These are phyloP conservation scores for Penicillium expansum DNA, from an alignment of 2,329 filamentous ascomycete species.

Conservation along the genomic window DNA sequence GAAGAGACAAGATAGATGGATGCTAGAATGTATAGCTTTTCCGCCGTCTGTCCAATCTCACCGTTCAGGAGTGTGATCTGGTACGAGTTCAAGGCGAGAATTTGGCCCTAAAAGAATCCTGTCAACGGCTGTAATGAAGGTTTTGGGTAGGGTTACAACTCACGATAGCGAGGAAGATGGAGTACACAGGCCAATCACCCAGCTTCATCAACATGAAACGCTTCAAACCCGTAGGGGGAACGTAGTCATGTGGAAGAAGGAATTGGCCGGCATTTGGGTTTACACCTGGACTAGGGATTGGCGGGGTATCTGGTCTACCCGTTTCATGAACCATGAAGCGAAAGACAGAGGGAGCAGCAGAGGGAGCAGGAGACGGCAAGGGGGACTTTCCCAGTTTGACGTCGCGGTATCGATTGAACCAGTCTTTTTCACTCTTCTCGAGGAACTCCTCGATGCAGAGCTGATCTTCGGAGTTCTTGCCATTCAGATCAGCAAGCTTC, in stretches of 20 bases:
- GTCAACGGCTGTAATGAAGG: neutral
- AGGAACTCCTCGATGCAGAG: conserved; percentile 66
- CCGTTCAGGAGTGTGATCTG: conserved; percentile 66
- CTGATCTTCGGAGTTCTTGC: conserved; percentile 56
- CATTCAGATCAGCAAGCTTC: conserved; percentile 54
- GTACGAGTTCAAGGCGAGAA: conserved; percentile 64
- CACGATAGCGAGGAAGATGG: conserved; percentile 56
- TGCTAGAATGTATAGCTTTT: conserved; percentile 57
- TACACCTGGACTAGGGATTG: conserved; percentile 34
- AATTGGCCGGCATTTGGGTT: conserved; percentile 47
- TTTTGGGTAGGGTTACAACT: neutral
- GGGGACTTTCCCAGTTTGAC: conserved; percentile 55
- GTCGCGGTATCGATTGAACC: conserved; percentile 59
- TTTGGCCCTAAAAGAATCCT: conserved; percentile 46
- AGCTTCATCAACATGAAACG: conserved; percentile 56
- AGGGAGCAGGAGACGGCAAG: conserved; percentile 30
- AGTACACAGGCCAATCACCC: conserved; percentile 63
- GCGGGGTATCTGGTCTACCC: conserved; percentile 32
- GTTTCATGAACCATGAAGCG: neutral
- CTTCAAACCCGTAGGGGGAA: conserved; percentile 55
- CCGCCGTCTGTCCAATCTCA: conserved; percentile 58
- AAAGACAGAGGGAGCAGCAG: conserved; percentile 24
- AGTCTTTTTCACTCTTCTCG: conserved; percentile 63
- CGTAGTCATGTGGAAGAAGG: conserved; percentile 55
- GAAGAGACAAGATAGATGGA: conserved; percentile 61